Conservation (phyloP, 768 basidiomycete genomes). For the Tricholoma terreum region DNA sequence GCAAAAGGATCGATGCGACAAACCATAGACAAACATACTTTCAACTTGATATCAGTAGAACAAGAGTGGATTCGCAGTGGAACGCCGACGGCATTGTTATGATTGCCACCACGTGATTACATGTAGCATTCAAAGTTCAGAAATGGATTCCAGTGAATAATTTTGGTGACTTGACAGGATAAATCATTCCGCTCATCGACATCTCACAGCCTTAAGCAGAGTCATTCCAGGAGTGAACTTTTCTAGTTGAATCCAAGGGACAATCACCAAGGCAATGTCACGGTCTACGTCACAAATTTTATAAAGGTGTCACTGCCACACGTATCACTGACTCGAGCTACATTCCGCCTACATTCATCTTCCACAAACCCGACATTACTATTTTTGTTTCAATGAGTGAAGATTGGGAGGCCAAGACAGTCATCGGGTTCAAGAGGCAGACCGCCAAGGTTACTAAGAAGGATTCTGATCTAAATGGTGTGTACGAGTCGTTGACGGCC, state of each 20-base stretch:
- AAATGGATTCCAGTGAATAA: no score
- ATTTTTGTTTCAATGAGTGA: slow-evolving; percentile 36
- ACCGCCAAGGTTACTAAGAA: slow-evolving; percentile 63
- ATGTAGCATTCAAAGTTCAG: no score
- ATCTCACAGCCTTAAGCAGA: no score
- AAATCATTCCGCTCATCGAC: no score
- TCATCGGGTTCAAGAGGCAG: slow-evolving; percentile 69
- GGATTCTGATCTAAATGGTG: slow-evolving; percentile 53
- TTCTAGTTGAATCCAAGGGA: no score
- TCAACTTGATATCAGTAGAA: neutral
- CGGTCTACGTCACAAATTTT: no score
- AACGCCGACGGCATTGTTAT: neutral
- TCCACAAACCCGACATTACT: slow-evolving; percentile 6
- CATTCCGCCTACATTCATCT: slow-evolving; percentile 7
- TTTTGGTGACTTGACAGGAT: no score
- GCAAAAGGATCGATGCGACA: no score
- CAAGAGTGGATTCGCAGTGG: no score
- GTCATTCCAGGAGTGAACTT: no score
- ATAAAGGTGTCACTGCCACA: slow-evolving; percentile 15
- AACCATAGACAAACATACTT: no score
- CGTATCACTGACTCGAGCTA: slow-evolving; percentile 6
- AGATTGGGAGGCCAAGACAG: slow-evolving; percentile 72
- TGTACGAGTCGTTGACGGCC: slow-evolving; percentile 15
- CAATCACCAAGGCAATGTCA: no score
- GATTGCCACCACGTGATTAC: neutral